These are phyloP conservation scores for Aureobasidium sp. DNA, from an alignment of 2,329 filamentous ascomycete genomes.

Conservation along the genomic window DNA sequence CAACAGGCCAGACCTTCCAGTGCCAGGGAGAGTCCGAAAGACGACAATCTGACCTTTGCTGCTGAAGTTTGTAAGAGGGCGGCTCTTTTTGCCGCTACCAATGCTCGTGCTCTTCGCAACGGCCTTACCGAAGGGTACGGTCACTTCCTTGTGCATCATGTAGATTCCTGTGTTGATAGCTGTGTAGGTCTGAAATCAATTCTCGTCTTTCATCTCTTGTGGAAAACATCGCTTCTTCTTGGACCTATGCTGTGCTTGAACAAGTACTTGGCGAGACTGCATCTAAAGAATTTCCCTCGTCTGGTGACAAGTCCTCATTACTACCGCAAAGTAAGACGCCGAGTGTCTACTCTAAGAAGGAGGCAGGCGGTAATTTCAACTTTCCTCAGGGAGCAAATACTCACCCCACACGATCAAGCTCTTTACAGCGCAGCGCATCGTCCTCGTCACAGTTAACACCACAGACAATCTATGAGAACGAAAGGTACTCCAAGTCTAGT, in stretches of 20 bases:
- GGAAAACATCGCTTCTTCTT: slow-evolving; percentile 70
- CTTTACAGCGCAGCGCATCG: slow-evolving; percentile 13
- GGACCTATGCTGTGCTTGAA: slow-evolving; percentile 68
- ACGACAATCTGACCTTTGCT: slow-evolving; percentile 70
- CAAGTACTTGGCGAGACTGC: slow-evolving; percentile 71
- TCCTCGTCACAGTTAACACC: background rate
- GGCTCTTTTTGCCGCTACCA: slow-evolving; percentile 74
- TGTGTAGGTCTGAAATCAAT: slow-evolving; percentile 28
- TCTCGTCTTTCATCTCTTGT: slow-evolving; percentile 37
- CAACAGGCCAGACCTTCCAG: slow-evolving; percentile 10
- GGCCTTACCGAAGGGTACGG: slow-evolving; percentile 63
- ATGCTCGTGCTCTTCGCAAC: slow-evolving; percentile 69
- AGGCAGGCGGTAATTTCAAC: slow-evolving; percentile 16
- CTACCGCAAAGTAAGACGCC: background rate
- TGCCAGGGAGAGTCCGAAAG: slow-evolving; percentile 9
- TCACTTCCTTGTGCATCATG: slow-evolving; percentile 20
- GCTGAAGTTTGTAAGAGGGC: slow-evolving; percentile 79
- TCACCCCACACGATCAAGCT: slow-evolving; percentile 17
- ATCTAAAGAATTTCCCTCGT: slow-evolving; percentile 60
- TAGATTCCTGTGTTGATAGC: slow-evolving; percentile 20
- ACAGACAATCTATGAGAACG: slow-evolving; percentile 12
- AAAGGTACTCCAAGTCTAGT: slow-evolving; percentile 3
- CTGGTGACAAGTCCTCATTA: slow-evolving; percentile 25
- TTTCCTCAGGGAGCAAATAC: slow-evolving; percentile 19
- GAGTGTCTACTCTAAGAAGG: background rate